These are phyloP conservation scores for Luffa aegyptiaca DNA, from an alignment of 306 rosid genomes.

Conservation along the genomic window DNA sequence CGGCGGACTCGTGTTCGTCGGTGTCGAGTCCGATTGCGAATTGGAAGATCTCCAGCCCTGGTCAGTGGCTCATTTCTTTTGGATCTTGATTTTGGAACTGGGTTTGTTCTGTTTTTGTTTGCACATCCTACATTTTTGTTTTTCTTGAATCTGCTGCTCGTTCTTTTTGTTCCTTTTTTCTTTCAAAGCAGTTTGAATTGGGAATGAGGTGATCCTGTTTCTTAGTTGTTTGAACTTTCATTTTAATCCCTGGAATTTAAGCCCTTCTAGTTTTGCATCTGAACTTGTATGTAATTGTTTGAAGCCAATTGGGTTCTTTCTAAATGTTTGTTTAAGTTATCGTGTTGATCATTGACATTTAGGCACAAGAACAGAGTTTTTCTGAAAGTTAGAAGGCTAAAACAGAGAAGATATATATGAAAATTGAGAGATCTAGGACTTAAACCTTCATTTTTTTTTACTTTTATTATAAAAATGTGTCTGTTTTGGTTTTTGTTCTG, in stretches of 20 bases:
- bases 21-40: conserved; percentile 44
- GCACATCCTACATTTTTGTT: not conserved
- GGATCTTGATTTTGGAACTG: not conserved
- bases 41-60: conserved; percentile 89
- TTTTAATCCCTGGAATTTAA: not conserved
- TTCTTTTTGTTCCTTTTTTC: not conserved
- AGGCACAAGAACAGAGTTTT: not conserved
- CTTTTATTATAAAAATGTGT: not conserved
- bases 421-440: not conserved
- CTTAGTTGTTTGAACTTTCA: not conserved
- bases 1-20: conserved; percentile 29
- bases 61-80: conserved; percentile 18
- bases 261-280: not conserved
- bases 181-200: not conserved
- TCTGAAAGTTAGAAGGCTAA: not conserved
- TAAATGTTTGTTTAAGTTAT: not conserved
- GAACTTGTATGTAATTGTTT: not conserved
- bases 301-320: not conserved
- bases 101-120: not conserved
- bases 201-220: not conserved
- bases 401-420: not conserved
- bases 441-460: not conserved
- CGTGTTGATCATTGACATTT: not conserved
- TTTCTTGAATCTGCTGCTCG: not conserved
- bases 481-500: not conserved